Evolutionary conservation across 257 asterid species (phyloP), one percentile per base, ranked within the genome.

Genomic region (Capsicum pubescens): DNA sequence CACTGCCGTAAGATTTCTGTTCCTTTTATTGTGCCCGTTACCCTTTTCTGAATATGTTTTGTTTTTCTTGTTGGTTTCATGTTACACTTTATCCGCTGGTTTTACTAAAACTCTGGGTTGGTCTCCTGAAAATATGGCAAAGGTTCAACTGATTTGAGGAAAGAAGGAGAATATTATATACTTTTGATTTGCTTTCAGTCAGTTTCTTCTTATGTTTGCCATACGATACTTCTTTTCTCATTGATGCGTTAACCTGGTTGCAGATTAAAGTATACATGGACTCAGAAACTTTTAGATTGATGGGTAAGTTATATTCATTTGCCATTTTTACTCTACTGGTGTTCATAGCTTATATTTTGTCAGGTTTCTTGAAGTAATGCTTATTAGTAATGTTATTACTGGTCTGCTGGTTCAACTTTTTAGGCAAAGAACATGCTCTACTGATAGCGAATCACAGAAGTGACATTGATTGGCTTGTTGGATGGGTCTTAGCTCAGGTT

Each of bases 401-500:
- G 42, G 11, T 42, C 6, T 5, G 81, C 87, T 4, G 78, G 66
- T 80, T 59, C 60, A 88, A 42, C 32, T 88, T 88, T 87, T 80
- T 92, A 94, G 99, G 99, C 85, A 91, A 91, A 87, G 99, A 96
- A 83, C 99, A 96, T 77, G 99, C 99, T 17, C 94, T 96, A 84
- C 90, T 94, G 84, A 87, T 94, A 48, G 85, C 83, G 21, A 96
- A 94, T 87, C 99, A 96, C 91, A 90, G 86, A 89, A 94, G 99
- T 89, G 99, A 96, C 88, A 94, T 96, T 72, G 99, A 96, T 88
- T 96, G 99, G 99, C 98, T 96, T 86, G 99, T 96, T 78, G 99
- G 98, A 87, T 96, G 98, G 98, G 90, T 96, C 83, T 81, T 94
- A 83, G 97, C 98, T 83, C 99, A 96, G 99, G 99, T 96, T 81